phyloP scores from a whole-genome alignment of 2,329 filamentous ascomycete genomes.

The Herpotrichia juniperi region DNA sequence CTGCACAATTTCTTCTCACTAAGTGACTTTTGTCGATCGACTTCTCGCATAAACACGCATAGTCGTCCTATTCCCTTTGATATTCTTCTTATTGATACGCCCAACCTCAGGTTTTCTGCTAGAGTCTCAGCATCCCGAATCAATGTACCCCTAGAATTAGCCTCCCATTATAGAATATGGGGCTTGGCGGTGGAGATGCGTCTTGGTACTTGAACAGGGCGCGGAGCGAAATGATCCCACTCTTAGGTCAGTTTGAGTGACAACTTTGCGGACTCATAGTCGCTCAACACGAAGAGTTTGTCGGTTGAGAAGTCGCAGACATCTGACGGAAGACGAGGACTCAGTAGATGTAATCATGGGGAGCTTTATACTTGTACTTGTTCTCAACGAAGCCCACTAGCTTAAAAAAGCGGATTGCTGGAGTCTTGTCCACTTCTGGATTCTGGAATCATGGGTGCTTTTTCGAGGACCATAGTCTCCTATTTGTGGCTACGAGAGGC shows the following conservation, averaged over 20 bases:
- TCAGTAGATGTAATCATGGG: slow-evolving; percentile 44
- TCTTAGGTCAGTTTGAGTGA: slow-evolving; percentile 15
- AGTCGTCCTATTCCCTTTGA: slow-evolving; percentile 25
- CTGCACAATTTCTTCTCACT: slow-evolving; percentile 30
- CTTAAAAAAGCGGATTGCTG: slow-evolving; percentile 28
- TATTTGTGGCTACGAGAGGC: slow-evolving; percentile 19
- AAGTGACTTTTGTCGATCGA: slow-evolving; percentile 24
- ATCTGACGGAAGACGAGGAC: slow-evolving; percentile 27
- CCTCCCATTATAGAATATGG: slow-evolving; percentile 39
- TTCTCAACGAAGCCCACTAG: slow-evolving; percentile 24
- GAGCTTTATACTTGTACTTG: slow-evolving; percentile 6
- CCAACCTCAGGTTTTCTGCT: background rate
- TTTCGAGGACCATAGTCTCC: slow-evolving; percentile 29
- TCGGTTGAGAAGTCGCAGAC: slow-evolving; percentile 12
- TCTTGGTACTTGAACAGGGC: slow-evolving; percentile 23
- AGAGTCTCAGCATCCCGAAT: slow-evolving; percentile 46
- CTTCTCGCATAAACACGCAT: slow-evolving; percentile 27
- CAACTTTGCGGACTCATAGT: slow-evolving; percentile 12
- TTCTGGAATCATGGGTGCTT: slow-evolving; percentile 17
- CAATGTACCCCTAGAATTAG: slow-evolving; percentile 41
- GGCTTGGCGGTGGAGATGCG: slow-evolving; percentile 39
- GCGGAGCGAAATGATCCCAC: slow-evolving; percentile 16
- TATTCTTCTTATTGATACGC: slow-evolving; percentile 16
- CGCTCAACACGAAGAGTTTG: slow-evolving; percentile 7
- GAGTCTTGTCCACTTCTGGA: slow-evolving; percentile 17